A percentile compares a stretch with the other conserved stretches of the same genome.
Conservation (phyloP, 331 rosid species). For the Erythrophleum ivorense region DNA sequence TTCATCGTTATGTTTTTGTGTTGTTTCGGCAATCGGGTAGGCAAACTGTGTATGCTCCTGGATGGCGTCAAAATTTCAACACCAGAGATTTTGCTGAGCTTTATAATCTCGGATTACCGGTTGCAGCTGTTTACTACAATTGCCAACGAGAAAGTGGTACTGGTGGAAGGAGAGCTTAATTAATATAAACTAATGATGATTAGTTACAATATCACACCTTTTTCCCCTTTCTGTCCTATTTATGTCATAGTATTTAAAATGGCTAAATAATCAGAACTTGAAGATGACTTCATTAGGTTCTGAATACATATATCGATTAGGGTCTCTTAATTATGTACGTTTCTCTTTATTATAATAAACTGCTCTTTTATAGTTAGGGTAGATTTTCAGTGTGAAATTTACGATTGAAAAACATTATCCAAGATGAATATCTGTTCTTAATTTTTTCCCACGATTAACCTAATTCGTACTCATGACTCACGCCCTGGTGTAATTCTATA, state of each 20-base stretch:
- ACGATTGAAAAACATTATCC: too few relatives aligned
- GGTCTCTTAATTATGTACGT: not conserved
- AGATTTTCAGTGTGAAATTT: too few relatives aligned
- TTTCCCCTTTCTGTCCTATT: too few relatives aligned
- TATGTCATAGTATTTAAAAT: too few relatives aligned
- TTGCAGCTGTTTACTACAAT: slow-evolving; percentile 35
- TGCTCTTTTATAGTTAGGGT: not conserved
- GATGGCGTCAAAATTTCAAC: slow-evolving; percentile 48
- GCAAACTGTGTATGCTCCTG: slow-evolving; percentile 38
- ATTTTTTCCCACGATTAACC: too few relatives aligned
- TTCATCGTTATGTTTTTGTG: slow-evolving; percentile 32
- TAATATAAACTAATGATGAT: too few relatives aligned
- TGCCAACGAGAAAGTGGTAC: slow-evolving; percentile 13
- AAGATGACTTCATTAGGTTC: not conserved
- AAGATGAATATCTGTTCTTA: too few relatives aligned
- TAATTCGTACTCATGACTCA: too few relatives aligned
- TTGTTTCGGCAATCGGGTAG: slow-evolving; percentile 24
- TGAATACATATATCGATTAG: not conserved
- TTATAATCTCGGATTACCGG: slow-evolving; percentile 44
- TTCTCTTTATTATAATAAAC: not conserved
- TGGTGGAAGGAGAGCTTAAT: slow-evolving; percentile 31
- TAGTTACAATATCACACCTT: too few relatives aligned
- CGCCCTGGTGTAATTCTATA: too few relatives aligned
- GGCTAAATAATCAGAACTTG: not conserved
- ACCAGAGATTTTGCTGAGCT: slow-evolving; percentile 42